Base-by-base conservation (phyloP, 2,329 filamentous ascomycete species). In the Xylariomycetidae sp. region DNA sequence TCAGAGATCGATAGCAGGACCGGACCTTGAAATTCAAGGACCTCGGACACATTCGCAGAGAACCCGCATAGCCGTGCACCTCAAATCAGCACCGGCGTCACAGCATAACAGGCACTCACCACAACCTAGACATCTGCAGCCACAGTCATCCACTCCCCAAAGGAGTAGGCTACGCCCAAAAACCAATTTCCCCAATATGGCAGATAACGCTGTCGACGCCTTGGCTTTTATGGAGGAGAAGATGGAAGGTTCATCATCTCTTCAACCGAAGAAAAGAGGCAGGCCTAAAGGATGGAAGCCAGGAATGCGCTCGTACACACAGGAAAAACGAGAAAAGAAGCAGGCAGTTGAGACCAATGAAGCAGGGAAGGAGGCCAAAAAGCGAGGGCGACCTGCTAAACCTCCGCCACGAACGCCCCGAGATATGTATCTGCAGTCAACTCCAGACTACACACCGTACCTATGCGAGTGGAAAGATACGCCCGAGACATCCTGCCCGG, bases 401-500 rank as follows among this genome's bases (percentile, higher is more conserved):
- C 45, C 56, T 17, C 50, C 57, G 3, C 59, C 61, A 5, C 61
- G 59, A 12, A 54, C 62, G 11, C 59, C 64, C 0, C 50, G 58
- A 27, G 58, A 64, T 10, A 51, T 64, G 17, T 77, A 73, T 37
- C 49, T 56, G 17, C 48, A 43, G 14, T 50, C 66, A 15, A 50
- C 62, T 15, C 64, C 70, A 5, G 56, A 55, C 4, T 80, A 72
- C 45, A 36, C 66, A n/a, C 53, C 63, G 2, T 82, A 76, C 47
- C 38, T 67, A 8, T 82, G 78, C 53, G 74, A 81, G 51, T 82
- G 78, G 78, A 43, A 57, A 15, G 61, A 25, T 7, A 9, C 38
- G 7, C 14, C 31, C 9, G 34, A 38, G 14, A 34, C 20, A 17
- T 14, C 61, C 0, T 82, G 78, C 48, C 66, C 62, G 18, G 77